These are phyloP conservation scores for Psilocybe azurescens DNA, from an alignment of 768 basidiomycete genomes.

Conservation along the genomic window DNA sequence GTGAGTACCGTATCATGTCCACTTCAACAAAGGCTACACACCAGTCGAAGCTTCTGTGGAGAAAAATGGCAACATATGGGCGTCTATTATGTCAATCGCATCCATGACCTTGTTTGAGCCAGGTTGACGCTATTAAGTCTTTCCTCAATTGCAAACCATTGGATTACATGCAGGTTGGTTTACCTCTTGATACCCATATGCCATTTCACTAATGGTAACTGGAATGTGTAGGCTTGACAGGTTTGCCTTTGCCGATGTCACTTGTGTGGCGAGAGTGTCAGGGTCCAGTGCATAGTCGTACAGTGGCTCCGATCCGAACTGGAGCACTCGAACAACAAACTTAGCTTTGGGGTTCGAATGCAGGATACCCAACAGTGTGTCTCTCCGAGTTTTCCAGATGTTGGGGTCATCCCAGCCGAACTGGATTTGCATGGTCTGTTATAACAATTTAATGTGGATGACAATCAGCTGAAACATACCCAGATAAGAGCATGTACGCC, in stretches of 20 bases:
- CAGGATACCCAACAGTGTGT: conserved; percentile 54
- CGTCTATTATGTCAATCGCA: conserved; percentile 67
- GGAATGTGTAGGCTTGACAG: conserved; percentile 61
- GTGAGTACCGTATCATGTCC: neutral
- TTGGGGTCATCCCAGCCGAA: conserved; percentile 54
- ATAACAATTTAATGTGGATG: neutral
- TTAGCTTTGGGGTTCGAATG: conserved; percentile 66
- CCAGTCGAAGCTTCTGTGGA: conserved; percentile 59
- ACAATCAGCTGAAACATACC: conserved; percentile 46
- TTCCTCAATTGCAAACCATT: neutral
- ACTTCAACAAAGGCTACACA: conserved; percentile 24
- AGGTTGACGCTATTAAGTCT: conserved; percentile 42
- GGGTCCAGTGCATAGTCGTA: conserved; percentile 61
- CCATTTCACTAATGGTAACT: conserved; percentile 72
- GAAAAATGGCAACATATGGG: conserved; percentile 78
- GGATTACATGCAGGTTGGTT: neutral
- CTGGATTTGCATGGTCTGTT: conserved; percentile 25
- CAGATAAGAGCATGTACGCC: conserved; percentile 79
- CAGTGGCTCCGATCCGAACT: conserved; percentile 76
- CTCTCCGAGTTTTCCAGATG: conserved; percentile 59
- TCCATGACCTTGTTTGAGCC: conserved; percentile 61
- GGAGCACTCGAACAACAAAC: conserved; percentile 67
- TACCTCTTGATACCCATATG: conserved; percentile 59
- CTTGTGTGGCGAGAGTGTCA: conserved; percentile 54
- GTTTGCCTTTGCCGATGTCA: conserved; percentile 51